Conservation (phyloP, 1,284 basidiomycete genomes). For the Austroboletus niveus region DNA sequence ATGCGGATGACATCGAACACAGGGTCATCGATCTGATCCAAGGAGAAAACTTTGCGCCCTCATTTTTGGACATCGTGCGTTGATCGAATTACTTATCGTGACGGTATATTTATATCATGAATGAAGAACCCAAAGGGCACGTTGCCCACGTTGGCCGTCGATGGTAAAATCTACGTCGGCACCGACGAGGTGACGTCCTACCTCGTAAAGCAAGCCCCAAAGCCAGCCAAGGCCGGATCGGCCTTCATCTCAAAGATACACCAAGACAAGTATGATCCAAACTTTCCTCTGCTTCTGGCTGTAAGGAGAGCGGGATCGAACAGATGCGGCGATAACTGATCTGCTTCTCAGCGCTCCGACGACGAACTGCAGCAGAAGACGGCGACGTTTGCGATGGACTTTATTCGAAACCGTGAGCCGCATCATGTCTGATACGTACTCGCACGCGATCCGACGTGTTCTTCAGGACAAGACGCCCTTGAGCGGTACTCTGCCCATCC, state of each 20-base stretch:
- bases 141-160: slow-evolving; percentile 49
- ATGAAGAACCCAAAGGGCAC: slow-evolving; percentile 53
- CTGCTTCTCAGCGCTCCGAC: slow-evolving; percentile 42
- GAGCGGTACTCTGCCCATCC: slow-evolving; percentile 40
- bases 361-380: slow-evolving; percentile 49
- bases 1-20: slow-evolving; percentile 35
- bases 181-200: slow-evolving; percentile 49
- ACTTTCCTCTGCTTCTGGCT: slow-evolving; percentile 48
- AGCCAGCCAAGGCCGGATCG: slow-evolving; percentile 38
- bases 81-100: not conserved
- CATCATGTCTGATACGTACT: slow-evolving; percentile 21
- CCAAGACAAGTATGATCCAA: slow-evolving; percentile 56
- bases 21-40: slow-evolving; percentile 44
- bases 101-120: not conserved
- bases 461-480: slow-evolving; percentile 39
- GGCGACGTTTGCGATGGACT: slow-evolving; percentile 37
- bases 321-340: not conserved
- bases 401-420: slow-evolving; percentile 47
- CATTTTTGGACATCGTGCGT: slow-evolving; percentile 51
- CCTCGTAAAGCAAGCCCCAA: slow-evolving; percentile 45
- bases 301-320: slow-evolving; percentile 32
- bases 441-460: not conserved
- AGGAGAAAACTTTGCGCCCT: slow-evolving; percentile 63
- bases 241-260: slow-evolving; percentile 48
- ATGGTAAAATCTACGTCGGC: slow-evolving; percentile 45